These are phyloP conservation scores for Aegilops umbellulata DNA, from an alignment of 176 grass and related monocot species.

Conservation along the genomic window DNA sequence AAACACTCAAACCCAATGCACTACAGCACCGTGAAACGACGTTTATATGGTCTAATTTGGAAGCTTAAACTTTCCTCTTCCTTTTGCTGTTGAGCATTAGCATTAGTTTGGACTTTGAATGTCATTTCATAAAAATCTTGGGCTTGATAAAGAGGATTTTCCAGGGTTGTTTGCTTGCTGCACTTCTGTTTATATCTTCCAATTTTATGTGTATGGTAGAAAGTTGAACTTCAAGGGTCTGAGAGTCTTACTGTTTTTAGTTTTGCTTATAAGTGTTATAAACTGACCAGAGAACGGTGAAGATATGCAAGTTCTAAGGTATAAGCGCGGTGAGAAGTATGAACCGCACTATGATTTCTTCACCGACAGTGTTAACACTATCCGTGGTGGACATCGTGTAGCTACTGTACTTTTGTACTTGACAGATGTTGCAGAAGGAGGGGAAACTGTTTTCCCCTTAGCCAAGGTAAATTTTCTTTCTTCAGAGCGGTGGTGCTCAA, in stretches of 20 bases:
- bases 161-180: background rate
- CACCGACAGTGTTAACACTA: conserved; percentile 73
- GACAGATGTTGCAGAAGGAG: conserved; percentile 75
- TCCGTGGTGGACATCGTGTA: conserved; percentile 70
- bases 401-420: conserved; percentile 94
- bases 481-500: background rate
- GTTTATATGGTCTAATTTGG: background rate
- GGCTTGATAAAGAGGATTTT: background rate
- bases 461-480: conserved; percentile 58
- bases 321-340: conserved; percentile 81
- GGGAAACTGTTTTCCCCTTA: conserved; percentile 91
- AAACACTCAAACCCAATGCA: background rate
- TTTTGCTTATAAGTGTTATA: conserved; percentile 34
- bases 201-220: background rate
- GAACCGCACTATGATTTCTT: conserved; percentile 89
- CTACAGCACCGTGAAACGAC: background rate
- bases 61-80: background rate
- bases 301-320: conserved; percentile 84
- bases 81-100: background rate
- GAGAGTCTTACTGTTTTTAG: background rate
- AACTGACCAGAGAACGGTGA: conserved; percentile 83
- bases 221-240: background rate
- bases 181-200: conserved; percentile 15
- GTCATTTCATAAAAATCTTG: background rate
- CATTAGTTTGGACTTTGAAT: background rate